phyloP scores from a whole-genome alignment of 208 protist species.

The Wallacemonas sp. region DNA sequence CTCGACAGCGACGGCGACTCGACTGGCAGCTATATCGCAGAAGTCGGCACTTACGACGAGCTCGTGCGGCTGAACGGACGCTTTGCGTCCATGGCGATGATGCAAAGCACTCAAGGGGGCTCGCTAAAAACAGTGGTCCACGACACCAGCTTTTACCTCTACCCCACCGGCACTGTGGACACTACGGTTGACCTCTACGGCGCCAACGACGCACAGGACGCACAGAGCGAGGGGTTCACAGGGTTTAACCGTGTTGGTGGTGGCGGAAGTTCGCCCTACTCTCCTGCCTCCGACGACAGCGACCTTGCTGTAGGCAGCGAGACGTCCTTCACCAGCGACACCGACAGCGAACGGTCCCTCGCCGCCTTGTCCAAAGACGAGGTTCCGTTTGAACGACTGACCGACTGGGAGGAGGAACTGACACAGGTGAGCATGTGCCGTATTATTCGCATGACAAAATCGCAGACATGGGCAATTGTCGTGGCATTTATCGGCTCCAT shows the following conservation, averaged over 20 bases:
- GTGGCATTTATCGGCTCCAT: constrained; percentile 25
- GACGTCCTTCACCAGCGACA: too few species aligned
- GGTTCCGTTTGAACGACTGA: constrained; percentile 21
- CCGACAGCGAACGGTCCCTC: background rate
- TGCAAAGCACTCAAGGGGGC: constrained; percentile 14
- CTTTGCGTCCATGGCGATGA: constrained; percentile 29
- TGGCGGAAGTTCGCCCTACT: background rate
- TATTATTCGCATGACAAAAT: constrained; percentile 14
- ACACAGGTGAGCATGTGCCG: constrained; percentile 22
- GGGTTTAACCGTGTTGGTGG: too few species aligned
- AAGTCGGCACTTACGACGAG: constrained; percentile 27
- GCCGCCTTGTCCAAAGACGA: background rate
- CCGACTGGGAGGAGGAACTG: constrained; percentile 18
- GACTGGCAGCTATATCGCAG: constrained; percentile 23
- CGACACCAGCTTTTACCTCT: constrained; percentile 47
- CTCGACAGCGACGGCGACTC: constrained; percentile 16
- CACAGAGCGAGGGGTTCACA: constrained; percentile 5
- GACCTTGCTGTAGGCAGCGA: too few species aligned
- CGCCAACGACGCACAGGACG: background rate
- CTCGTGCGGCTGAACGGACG: constrained; percentile 27
- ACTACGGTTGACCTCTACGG: too few species aligned
- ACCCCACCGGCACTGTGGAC: constrained; percentile 4
- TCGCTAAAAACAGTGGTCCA: constrained; percentile 22
- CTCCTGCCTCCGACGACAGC: constrained; percentile 1
- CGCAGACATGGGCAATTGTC: constrained; percentile 20